Evolutionary conservation across 129 eudicot genomes (phyloP).

Genomic region (Logfia minima): DNA sequence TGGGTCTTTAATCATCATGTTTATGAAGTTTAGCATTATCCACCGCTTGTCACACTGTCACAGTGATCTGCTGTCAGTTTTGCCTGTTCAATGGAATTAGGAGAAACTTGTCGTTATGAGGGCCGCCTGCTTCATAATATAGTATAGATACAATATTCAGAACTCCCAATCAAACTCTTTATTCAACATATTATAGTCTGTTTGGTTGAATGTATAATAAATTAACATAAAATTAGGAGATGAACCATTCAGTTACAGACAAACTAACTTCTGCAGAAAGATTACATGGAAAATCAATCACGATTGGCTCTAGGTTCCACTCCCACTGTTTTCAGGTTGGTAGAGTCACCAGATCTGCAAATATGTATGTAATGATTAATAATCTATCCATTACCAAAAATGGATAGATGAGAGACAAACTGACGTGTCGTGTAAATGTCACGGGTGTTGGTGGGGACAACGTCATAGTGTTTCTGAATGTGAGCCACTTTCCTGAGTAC

Average conservation of each 20-base stretch:
- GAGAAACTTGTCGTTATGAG: neutral
- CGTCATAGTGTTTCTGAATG: conserved; percentile 30
- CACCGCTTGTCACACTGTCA: conserved; percentile 7
- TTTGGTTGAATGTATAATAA: neutral
- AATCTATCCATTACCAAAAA: neutral
- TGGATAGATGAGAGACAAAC: conserved; percentile 15
- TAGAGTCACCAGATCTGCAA: conserved; percentile 30
- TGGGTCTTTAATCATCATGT: neutral
- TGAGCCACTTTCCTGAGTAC: conserved; percentile 37
- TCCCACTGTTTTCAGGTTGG: conserved; percentile 34
- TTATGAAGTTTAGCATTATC: neutral
- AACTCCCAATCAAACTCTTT: neutral
- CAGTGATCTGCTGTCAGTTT: neutral
- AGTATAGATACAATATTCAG: neutral
- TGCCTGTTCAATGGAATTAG: neutral
- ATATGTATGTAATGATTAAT: no score
- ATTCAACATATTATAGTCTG: neutral
- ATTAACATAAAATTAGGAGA: neutral
- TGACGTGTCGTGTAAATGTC: conserved; percentile 19
- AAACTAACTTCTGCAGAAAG: neutral
- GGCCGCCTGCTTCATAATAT: neutral
- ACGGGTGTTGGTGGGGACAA: conserved; percentile 7
- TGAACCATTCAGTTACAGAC: conserved; percentile 13
- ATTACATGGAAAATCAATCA: conserved; percentile 11
- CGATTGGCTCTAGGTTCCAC: conserved; percentile 30